phyloP scores from a whole-genome alignment of 306 rosid species.

The Castanopsis chinensis region DNA sequence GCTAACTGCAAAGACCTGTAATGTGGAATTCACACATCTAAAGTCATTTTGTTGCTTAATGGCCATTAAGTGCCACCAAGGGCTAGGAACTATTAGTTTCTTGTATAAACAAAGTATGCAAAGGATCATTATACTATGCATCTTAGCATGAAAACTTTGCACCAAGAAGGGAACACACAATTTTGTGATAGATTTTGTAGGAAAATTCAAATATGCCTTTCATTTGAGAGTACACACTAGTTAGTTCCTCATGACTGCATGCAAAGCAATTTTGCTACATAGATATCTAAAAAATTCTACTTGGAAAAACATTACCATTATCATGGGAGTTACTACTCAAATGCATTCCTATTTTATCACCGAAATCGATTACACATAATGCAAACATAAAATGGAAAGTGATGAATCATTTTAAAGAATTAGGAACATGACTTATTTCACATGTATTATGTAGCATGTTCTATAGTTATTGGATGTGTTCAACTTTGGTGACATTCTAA shows the following conservation, averaged over 20 bases:
- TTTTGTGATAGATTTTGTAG: not conserved
- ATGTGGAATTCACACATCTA: not conserved
- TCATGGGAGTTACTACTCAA: not conserved
- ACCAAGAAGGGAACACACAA: not conserved
- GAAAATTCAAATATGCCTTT: not conserved
- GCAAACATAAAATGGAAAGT: not conserved
- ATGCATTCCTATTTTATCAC: not conserved
- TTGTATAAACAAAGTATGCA: not conserved
- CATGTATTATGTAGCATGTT: conserved; percentile 17
- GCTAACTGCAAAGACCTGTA: not conserved
- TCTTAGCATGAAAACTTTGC: not conserved
- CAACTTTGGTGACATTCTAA: conserved; percentile 44
- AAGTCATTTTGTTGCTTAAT: not conserved
- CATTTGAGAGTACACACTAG: not conserved
- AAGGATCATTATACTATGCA: not conserved
- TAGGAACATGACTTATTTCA: not conserved
- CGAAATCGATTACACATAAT: not conserved
- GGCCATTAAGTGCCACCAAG: not conserved
- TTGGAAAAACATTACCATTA: not conserved
- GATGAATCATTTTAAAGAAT: not conserved
- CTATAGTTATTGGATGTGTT: conserved; percentile 36
- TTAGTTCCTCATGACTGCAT: not conserved
- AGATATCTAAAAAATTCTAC: not conserved
- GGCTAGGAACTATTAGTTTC: not conserved
- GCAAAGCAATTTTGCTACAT: not conserved